Base-by-base conservation (phyloP, 2,329 filamentous ascomycete species). In the Claviceps arundinis region DNA sequence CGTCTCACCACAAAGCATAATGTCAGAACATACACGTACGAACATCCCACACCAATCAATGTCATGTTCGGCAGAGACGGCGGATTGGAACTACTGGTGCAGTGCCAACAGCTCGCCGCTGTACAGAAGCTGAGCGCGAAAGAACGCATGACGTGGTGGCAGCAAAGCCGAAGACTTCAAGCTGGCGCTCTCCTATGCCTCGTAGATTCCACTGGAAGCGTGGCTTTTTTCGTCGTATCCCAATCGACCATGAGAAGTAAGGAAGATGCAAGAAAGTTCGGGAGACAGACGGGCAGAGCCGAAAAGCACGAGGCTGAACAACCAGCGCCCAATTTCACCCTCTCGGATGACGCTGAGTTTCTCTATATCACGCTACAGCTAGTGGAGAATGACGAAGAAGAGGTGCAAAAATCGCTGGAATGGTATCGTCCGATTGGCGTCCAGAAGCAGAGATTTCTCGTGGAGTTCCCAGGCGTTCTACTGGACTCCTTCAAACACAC, bases 391-490 rank as follows among this genome's bases (percentile, higher is more conserved):
- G 48, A 58, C 4, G 52, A 55, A 0, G 37, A 19, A 1, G 43
- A 55, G 60, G 64, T 24, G 43, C 66, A 1, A 8, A 48, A 0
- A 53, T 60, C n/a, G 58, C 60, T 51, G 2, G 41, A 45, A 14
- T 70, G 67, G 65, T 67, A 58, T 55, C 58, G 56, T 14, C 50
- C 53, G 8, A 53, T 57, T 37, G 59, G 54, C 0, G 13, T 44
- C 0, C 40, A 37, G 2, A 50, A 56, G 14, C 50, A 54, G 22
- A 57, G 59, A 40, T 62, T 58, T 16, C 67, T 85, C 1, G 70
- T 84, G 1, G 81, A 85, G 56, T 84, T 85, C 52, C 81, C 80
- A 0, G 77, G 76, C 0, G 66, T 84, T 4, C 62, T 85, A 2
- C 65, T 82, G 2, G 72, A 75, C 0, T 72, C 80, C 0, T 84